Evolutionary conservation across 2,329 filamentous ascomycete genomes (phyloP).

Genomic region (Colletotrichum tanaceti): DNA sequence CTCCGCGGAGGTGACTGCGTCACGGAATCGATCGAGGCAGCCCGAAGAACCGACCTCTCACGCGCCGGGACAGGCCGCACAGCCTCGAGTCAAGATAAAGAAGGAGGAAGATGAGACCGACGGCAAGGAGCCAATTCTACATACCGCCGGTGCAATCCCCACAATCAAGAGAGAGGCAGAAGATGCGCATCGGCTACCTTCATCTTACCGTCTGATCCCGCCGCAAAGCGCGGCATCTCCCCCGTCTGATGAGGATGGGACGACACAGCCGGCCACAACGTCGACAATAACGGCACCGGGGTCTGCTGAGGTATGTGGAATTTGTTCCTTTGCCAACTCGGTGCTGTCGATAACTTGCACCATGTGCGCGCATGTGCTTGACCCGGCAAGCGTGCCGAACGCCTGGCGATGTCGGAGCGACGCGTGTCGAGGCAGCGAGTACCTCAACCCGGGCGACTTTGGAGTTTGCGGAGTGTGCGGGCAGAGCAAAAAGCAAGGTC

Average conservation of each 20-base stretch:
- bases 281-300: conserved; percentile 14
- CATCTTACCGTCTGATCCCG: conserved; percentile 4
- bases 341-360: conserved; percentile 67
- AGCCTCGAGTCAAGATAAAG: conserved; percentile 18
- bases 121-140: background rate
- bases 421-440: conserved; percentile 66
- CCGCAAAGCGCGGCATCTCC: background rate
- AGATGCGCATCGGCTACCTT: background rate
- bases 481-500: conserved; percentile 47
- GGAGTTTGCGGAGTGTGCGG: conserved; percentile 79
- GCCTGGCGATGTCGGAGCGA: conserved; percentile 73
- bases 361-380: conserved; percentile 78
- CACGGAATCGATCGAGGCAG: conserved; percentile 8
- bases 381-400: conserved; percentile 61
- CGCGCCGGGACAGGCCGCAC: background rate
- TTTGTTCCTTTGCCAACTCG: conserved; percentile 77
- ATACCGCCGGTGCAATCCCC: conserved; percentile 3
- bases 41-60: background rate
- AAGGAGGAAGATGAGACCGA: conserved; percentile 11
- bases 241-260: background rate
- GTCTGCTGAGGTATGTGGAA: conserved; percentile 58
- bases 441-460: conserved; percentile 76
- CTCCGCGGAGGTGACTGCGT: background rate
- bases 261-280: conserved; percentile 16
- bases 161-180: conserved; percentile 25